Evolutionary conservation across 23 red algal species (phyloP), one percentile per base, ranked within the genome.

Genomic region (Gracilaria domingensis): DNA sequence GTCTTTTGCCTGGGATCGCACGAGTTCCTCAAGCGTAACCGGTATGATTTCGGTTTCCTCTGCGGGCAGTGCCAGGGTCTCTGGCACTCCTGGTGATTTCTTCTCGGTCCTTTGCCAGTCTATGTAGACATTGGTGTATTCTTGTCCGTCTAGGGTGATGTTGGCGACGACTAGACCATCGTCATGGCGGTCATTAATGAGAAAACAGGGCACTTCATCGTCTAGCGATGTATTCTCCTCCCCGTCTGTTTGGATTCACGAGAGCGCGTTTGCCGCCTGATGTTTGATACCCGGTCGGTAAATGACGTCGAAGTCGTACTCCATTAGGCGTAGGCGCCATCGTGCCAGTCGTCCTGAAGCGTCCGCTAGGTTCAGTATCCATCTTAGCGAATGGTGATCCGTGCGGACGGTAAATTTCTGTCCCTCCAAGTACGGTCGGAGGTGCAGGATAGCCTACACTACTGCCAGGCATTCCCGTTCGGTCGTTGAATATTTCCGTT

Each of bases 341-440:
- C 83, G 64, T 5, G 83, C 62, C 40, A 74, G 40, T 24, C 57
- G 23, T 37, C 54, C 50, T 21, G 55, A 28, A 37, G 29, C 62
- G 24, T 71, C 62, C 4, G 62, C 61, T 5, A 76, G 40, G n/a
- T 71, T 70, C 16, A 86, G 56, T 39, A 86, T 66, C 82, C 82
- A 86, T 23, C 42, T 28, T 20, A 86, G 32, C 4, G 59, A 29
- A 25, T 59, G 33, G 12, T 86, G 82, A 44, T 86, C 47, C 33
- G 82, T 64, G 5, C 82, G 56, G 32, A 72, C n/a, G 2, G 61
- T 59, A 25, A 71, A 86, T 12, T 33, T 59, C 30, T 59, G 24
- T 3, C 61, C 56, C 75, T 86, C 82, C 32, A 82, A 42, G 44
- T 82, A 82, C 29, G 78, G 78, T 8, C 78, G 78, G 32, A 82